These are phyloP conservation scores for Xylaria telfairii DNA, from an alignment of 495 filamentous ascomycete species.

Conservation along the genomic window DNA sequence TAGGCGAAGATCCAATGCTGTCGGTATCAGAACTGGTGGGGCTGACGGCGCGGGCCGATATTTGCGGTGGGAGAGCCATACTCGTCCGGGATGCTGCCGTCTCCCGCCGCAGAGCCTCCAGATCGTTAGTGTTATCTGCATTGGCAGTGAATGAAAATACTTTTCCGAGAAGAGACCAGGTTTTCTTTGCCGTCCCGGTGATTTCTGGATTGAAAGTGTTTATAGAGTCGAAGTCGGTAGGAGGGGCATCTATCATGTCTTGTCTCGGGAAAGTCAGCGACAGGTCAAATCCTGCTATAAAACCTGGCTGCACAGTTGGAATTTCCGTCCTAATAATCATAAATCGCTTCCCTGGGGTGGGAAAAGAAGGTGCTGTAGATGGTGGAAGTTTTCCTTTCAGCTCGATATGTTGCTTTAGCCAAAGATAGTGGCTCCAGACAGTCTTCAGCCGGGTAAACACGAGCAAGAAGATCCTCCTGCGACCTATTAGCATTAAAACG, in stretches of 20 bases:
- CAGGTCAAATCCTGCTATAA: conserved; percentile 50
- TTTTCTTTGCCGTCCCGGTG: conserved; percentile 58
- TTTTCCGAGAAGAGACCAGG: conserved; percentile 73
- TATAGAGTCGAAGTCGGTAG: conserved; percentile 41
- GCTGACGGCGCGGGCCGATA: conserved; percentile 19
- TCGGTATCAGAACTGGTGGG: conserved; percentile 44
- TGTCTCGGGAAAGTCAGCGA: conserved; percentile 33
- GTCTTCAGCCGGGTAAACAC: conserved; percentile 73
- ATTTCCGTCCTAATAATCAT: conserved; percentile 90
- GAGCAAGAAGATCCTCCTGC: conserved; percentile 70
- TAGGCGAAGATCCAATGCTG: conserved; percentile 51
- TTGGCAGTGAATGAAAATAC: conserved; percentile 62
- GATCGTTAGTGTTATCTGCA: conserved; percentile 39
- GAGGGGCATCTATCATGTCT: conserved; percentile 21
- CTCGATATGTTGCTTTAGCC: conserved; percentile 69
- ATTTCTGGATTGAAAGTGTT: conserved; percentile 29
- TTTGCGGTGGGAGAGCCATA: conserved; percentile 30
- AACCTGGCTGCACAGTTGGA: conserved; percentile 58
- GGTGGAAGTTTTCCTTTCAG: conserved; percentile 59
- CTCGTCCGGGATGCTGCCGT: conserved; percentile 45
- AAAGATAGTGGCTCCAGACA: conserved; percentile 81
- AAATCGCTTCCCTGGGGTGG: conserved; percentile 88
- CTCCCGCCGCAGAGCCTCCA: conserved; percentile 52
- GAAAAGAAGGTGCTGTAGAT: conserved; percentile 82
- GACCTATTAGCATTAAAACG: conserved; percentile 18